Evolutionary conservation across 441 rosid genomes (phyloP), one percentile per base, ranked within the genome.

Genomic region (Syzygium malaccense): DNA sequence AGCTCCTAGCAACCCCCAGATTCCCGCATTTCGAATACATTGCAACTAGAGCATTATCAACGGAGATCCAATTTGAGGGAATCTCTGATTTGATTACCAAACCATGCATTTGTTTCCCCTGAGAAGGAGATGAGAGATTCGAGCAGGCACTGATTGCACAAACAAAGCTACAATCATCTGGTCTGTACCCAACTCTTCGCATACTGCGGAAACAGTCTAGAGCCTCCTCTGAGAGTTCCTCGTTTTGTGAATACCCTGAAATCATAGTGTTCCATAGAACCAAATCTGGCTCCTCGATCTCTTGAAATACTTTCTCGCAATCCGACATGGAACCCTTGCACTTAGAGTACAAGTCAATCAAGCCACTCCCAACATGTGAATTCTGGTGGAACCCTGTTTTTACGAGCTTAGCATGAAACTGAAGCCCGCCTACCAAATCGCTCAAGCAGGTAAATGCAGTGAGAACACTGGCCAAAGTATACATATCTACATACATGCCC

Each of bases 211-310:
- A 96, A 92, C 94, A 93, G 87, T 88, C 89, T 56, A 97, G 93
- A 92, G 98, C 98, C 91, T 93, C 95, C 87, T 93, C 96, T 26
- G 94, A 93, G 68, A 95, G 91, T 54, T 93, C 96, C 88, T 96
- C 95, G 37, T 93, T 91, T 91, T 92, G 91, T 1, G 98, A 95
- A 89, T 96, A 96, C 71, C 98, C 99, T 14, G 93, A 94, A 90
- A 97, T 95, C 97, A 96, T 94, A 1, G 98, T 96, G 91, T 97
- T 97, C 99, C 99, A 97, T n/a, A 96, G 93, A 91, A 96, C 96
- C 89, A 94, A 93, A 90, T 97, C 99, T 57, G 95, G 94, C 15
- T 87, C 88, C 18, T 62, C 53, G 90, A 95, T 92, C 93, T 96
- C 99, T 83, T 91, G 91, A 86, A 97, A 95, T 49, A 97, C 92